Evolutionary conservation across 1,139 yeast species (phyloP), one percentile per base, ranked within the genome.

Genomic region (Hyphopichia buzzinii): DNA sequence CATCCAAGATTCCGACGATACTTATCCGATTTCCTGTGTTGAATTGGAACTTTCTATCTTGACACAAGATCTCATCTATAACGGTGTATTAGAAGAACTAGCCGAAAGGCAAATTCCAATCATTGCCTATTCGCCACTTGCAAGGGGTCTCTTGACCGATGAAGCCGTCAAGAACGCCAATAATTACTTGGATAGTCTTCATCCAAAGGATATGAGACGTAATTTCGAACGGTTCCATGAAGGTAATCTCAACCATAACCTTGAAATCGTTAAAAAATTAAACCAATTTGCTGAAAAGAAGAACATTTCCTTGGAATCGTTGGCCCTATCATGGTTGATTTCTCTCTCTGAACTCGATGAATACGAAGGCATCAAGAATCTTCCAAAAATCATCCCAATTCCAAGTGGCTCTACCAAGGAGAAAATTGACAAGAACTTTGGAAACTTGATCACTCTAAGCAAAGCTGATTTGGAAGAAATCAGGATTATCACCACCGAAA

Each of bases 61-160:
- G 59, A 61, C 80, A n/a, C 72, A 74, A 34, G 85, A 82, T 29
- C 72, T 81, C 24, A 52, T 79, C 28, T 43, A 59, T 8, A 77
- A 83, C 49, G 95, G 90, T 1, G 72, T 83, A 15, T 73, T 81
- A 42, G 72, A 68, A 12, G 81, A 80, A 41, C 64, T 74, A 27
- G 54, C 71, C 10, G 48, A 52, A 33, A 46, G 49, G 31, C 66
- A 65, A n/a, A 72, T 87, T 39, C 84, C 92, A 7, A 65, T 86
- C 26, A 63, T 84, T 42, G 87, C 90, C 19, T 87, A 88, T 60
- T 83, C 95, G 19, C 96, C 96, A 29, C 67, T 88, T 42, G 81
- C 88, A n/a, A 70, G 85, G 50, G 96, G 96, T 1, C 60, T 80
- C 39, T 71, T 88, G 41, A 81, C 94, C 6, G 94, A 92, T 39